Evolutionary conservation across 2,329 filamentous ascomycete genomes (phyloP), one percentile per base, ranked within the genome.

Genomic region (Aspergillus nomiae): DNA sequence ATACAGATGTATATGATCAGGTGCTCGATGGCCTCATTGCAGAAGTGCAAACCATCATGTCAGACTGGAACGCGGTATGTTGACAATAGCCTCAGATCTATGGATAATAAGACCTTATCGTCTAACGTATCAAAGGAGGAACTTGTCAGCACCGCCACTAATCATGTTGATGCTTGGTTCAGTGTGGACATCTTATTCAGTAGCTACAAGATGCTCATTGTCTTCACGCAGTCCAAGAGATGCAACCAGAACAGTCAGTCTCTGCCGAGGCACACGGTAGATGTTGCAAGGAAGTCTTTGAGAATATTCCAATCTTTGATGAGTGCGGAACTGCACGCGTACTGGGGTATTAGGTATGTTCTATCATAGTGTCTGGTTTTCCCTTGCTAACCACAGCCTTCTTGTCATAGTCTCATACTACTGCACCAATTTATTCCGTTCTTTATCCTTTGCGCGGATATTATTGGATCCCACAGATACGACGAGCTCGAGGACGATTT

Each of bases 161-260:
- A 60, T 21, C 63, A 65, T n/a, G 36, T 68, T 38, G 67, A 69
- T 34, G 59, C 59, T 1, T 67, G 63, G 62, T 67, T 69, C 28
- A 63, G 63, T 34, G 61, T 67, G 14, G 67, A 69, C 19, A 63
- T 69, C 7, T 28, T 69, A 1, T 63, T 68, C 19, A 67, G 61
- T 58, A 63, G 59, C 54, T 68, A 68, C 50, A 67, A 67, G n/a
- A 64, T 67, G 53, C 65, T 69, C 14, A 68, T 69, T n/a, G 46
- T 69, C 4, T 59, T 69, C 32, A 56, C 67, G 28, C 66, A 65
- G 45, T 65, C 64, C 3, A 68, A 68, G 32, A 65, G 51, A 24
- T 63, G 56, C 43, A 56, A 65, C 34, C 64, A 56, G 12, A 34
- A 43, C 26, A 53, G 61, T n/a, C 36, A 57, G 7, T 26, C 26